phyloP scores from a whole-genome alignment of 1,139 yeast species.

The Saccharomyces hybrid region DNA sequence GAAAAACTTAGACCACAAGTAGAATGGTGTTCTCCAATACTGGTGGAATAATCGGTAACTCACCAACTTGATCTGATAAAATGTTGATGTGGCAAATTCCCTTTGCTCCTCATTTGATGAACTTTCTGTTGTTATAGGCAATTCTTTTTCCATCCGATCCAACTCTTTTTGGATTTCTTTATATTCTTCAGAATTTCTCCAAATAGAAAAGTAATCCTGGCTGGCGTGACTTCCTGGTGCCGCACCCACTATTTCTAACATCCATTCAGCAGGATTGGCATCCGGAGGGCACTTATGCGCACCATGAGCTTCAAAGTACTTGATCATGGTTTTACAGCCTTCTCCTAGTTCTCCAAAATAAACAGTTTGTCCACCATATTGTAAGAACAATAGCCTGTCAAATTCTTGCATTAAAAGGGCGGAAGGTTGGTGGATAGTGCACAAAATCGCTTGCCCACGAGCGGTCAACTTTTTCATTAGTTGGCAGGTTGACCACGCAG shows the following conservation, averaged over 20 bases:
- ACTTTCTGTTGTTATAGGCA: conserved; percentile 26
- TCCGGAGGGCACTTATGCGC: conserved; percentile 53
- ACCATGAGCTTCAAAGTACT: conserved; percentile 62
- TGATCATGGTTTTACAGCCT: conserved; percentile 47
- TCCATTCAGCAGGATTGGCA: conserved; percentile 77
- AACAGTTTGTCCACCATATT: conserved; percentile 66
- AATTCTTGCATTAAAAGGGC: conserved; percentile 66
- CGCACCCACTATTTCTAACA: conserved; percentile 69
- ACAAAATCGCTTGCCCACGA: conserved; percentile 46
- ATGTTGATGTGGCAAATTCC: conserved; percentile 38
- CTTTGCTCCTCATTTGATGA: conserved; percentile 26
- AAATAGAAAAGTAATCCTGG: conserved; percentile 54
- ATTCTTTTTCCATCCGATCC: conserved; percentile 38
- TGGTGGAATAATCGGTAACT: conserved; percentile 47
- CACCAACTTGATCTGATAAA: conserved; percentile 45
- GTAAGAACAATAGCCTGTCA: conserved; percentile 62
- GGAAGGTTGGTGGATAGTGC: conserved; percentile 61
- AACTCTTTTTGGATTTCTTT: conserved; percentile 37
- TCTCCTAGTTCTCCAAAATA: conserved; percentile 72
- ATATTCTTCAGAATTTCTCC: conserved; percentile 52
- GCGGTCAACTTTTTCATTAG: conserved; percentile 38
- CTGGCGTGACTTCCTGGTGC: conserved; percentile 65
- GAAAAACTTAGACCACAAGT: conserved; percentile 46
- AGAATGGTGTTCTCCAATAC: conserved; percentile 54
- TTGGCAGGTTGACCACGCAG: conserved; percentile 45